Base-by-base conservation (phyloP, 768 basidiomycete species). In the Tephrocybe sp. region DNA sequence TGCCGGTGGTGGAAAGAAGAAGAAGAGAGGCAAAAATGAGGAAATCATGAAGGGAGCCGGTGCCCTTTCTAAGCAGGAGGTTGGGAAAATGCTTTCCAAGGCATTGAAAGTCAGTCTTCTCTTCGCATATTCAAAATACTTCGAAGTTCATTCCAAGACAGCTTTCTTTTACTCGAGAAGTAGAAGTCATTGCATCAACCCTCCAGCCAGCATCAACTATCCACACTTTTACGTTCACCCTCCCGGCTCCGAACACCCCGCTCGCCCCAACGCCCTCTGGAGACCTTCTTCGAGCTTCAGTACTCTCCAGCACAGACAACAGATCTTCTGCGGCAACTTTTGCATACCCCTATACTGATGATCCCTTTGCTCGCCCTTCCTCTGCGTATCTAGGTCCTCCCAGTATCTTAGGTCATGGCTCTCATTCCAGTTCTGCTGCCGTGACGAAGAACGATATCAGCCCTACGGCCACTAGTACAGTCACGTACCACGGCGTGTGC, bases 141-240 rank as follows among this genome's bases (percentile, higher is more conserved):
- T 41, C 26, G 35, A 28, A 34, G 12, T 18, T 31, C 9, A 41
- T 27, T 26, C 19, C n/a, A 16, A 38, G 15, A 40, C 27, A 94
- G 91, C 84, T 95, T 37, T 92, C 92, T 7, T 94, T 95, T 67
- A 84, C 90, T 28, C 87, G 89, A 45, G 93, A 96, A 65, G 89
- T 95, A 35, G 92, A 95, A 65, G 87, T 98, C 48, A 89, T 98
- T 63, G 92, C 93, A 12, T 92, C 93, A n/a, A 92, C 92, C 18
- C 79, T 95, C 9, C 91, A 95, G 58, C 95, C 95, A 6, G 87
- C 94, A 1, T 91, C 90, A 5, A 97, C 93, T 13, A 85, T 93
- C 37, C 92, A 97, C 64, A 87, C 84, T 0, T 98, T 97, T 70
- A 89, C 89, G 3, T 98, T 98, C 62, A 86, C 80, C 7, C 78